A percentile compares a stretch with the other conserved stretches of the same genome.
Evolutionary conservation across 1,284 basidiomycete species (phyloP).

Genomic region (Hypsizygus ulmarius): DNA sequence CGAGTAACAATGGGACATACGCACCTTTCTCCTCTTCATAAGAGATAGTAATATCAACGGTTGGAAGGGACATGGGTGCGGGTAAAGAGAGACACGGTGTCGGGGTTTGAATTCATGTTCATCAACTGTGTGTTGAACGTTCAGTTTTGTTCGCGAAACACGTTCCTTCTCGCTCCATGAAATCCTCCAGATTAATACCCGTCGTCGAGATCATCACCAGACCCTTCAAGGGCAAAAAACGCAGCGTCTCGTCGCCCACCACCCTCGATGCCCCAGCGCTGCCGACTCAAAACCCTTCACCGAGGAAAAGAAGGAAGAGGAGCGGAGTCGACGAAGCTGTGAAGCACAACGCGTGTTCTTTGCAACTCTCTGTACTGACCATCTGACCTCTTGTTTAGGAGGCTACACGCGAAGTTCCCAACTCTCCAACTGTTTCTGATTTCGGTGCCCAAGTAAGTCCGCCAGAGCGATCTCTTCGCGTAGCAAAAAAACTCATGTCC

Average conservation of each 20-base stretch:
- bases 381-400: neutral
- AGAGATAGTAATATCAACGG: conserved; percentile 41
- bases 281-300: neutral
- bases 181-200: conserved; percentile 18
- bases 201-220: conserved; percentile 29
- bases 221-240: conserved; percentile 14
- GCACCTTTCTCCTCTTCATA: conserved; percentile 51
- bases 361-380: too few relatives aligned
- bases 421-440: conserved; percentile 32
- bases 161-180: conserved; percentile 9
- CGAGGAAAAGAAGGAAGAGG: conserved; percentile 11
- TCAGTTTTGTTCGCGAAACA: neutral
- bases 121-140: conserved; percentile 14
- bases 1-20: conserved; percentile 11
- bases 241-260: conserved; percentile 7
- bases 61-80: conserved; percentile 47
- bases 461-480: neutral
- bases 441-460: conserved; percentile 19
- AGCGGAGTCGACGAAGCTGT: neutral
- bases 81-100: conserved; percentile 24
- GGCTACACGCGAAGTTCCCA: conserved; percentile 3
- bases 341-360: neutral
- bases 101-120: conserved; percentile 34
- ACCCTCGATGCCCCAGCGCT: conserved; percentile 2
- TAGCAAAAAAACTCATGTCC: neutral